Conservation (phyloP, 1,284 basidiomycete species). For the Sporisorium exsertum region DNA sequence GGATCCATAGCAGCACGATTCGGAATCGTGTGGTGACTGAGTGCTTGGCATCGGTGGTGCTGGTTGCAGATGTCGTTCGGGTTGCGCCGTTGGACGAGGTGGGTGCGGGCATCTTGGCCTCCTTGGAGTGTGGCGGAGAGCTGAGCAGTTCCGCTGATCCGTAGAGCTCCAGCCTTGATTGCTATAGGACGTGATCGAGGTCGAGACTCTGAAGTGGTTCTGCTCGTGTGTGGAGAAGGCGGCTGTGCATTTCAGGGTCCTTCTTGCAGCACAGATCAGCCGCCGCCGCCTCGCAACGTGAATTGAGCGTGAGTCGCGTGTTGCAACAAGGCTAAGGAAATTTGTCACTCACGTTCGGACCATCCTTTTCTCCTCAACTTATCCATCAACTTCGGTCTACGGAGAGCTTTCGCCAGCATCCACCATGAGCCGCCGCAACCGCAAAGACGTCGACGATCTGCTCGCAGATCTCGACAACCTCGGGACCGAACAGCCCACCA, state of each 20-base stretch:
- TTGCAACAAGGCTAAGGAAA: background rate
- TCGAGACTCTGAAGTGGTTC: background rate
- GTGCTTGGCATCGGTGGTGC: slow-evolving; percentile 1
- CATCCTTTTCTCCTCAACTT: slow-evolving; percentile 7
- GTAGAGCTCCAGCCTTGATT: background rate
- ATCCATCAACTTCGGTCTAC: background rate
- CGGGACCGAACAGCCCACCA: slow-evolving; percentile 39
- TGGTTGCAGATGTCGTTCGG: background rate
- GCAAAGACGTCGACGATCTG: slow-evolving; percentile 65
- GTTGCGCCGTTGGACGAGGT: background rate
- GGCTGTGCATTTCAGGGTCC: slow-evolving; percentile 20
- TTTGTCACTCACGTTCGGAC: slow-evolving; percentile 13
- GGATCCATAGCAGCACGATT: slow-evolving; percentile 56
- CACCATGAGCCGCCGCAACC: slow-evolving; percentile 46
- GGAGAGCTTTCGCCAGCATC: background rate
- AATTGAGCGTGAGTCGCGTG: background rate
- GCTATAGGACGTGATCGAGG: background rate
- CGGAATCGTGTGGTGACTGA: slow-evolving; percentile 39
- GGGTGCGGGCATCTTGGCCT: slow-evolving; percentile 4
- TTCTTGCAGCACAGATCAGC: slow-evolving; percentile 11
- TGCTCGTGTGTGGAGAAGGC: slow-evolving; percentile 16
- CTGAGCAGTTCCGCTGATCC: background rate
- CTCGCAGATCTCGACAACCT: slow-evolving; percentile 65
- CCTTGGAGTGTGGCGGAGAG: background rate
- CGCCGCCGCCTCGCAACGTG: background rate